A percentile compares a stretch with the other conserved stretches of the same genome.
Evolutionary conservation across 2,329 filamentous ascomycete species (phyloP).

Genomic region (Fusarium sambucinum): DNA sequence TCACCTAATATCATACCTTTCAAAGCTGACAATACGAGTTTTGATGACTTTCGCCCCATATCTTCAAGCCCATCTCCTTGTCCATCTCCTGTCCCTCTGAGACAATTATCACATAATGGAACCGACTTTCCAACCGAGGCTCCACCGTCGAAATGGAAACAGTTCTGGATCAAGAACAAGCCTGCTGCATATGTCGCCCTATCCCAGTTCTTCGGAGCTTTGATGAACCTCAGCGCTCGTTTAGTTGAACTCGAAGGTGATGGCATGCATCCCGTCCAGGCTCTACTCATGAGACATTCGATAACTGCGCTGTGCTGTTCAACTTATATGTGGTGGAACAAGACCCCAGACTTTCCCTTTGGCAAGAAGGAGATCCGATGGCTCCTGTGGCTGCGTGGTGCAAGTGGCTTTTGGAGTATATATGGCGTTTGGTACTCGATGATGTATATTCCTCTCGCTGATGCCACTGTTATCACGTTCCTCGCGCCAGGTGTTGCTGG

Average conservation of each 20-base stretch:
- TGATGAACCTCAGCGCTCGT: slow-evolving; percentile 87
- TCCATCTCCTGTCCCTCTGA: slow-evolving; percentile 41
- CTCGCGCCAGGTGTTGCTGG: slow-evolving; percentile 82
- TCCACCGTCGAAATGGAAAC: slow-evolving; percentile 44
- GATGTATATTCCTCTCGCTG: slow-evolving; percentile 84
- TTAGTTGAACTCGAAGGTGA: slow-evolving; percentile 78
- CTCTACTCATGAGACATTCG: slow-evolving; percentile 83
- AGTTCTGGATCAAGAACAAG: slow-evolving; percentile 74
- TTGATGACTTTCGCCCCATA: slow-evolving; percentile 42
- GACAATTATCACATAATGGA: slow-evolving; percentile 20
- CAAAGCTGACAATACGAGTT: slow-evolving; percentile 34
- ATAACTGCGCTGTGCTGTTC: slow-evolving; percentile 76
- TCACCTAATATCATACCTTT: slow-evolving; percentile 23
- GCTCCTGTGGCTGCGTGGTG: slow-evolving; percentile 75
- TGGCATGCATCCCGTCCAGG: slow-evolving; percentile 84
- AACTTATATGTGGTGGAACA: slow-evolving; percentile 78
- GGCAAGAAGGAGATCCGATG: slow-evolving; percentile 74
- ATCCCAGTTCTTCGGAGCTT: slow-evolving; percentile 82
- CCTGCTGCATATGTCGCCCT: slow-evolving; percentile 79
- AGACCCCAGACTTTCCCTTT: slow-evolving; percentile 76
- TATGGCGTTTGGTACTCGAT: slow-evolving; percentile 77
- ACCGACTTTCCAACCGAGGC: slow-evolving; percentile 14
- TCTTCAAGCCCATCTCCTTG: slow-evolving; percentile 44
- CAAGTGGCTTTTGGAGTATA: slow-evolving; percentile 81
- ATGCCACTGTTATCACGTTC: slow-evolving; percentile 92